These are phyloP conservation scores for Leishmania arabica DNA, from an alignment of 208 protist species.

Conservation along the genomic window DNA sequence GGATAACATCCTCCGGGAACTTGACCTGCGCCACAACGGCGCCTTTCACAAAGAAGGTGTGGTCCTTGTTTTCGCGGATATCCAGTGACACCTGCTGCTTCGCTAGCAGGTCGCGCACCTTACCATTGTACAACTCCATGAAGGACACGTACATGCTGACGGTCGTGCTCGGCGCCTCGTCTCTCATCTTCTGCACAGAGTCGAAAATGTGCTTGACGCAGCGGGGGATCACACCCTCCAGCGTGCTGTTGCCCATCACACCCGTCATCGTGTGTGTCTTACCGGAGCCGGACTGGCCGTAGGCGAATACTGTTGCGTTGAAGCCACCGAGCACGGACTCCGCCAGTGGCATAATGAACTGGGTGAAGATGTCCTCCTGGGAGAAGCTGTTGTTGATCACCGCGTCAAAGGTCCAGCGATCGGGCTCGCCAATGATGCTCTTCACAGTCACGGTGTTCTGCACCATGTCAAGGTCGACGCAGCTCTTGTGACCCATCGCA, in stretches of 20 bases:
- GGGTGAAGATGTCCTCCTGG: constrained; percentile 88
- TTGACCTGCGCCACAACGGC: constrained; percentile 77
- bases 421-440: constrained; percentile 57
- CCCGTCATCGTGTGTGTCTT: constrained; percentile 96
- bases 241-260: constrained; percentile 53
- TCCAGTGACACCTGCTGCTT: constrained; percentile 87
- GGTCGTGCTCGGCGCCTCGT: constrained; percentile 36
- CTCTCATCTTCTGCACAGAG: constrained; percentile 51
- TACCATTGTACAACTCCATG: constrained; percentile 91
- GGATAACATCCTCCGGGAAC: constrained; percentile 72
- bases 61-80: constrained; percentile 83
- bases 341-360: constrained; percentile 86
- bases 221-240: constrained; percentile 81
- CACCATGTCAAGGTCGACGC: constrained; percentile 77
- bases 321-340: constrained; percentile 89
- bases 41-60: constrained; percentile 87
- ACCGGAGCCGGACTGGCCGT: constrained; percentile 95
- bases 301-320: constrained; percentile 95
- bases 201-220: constrained; percentile 84
- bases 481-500: constrained; percentile 68
- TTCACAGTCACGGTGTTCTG: constrained; percentile 74
- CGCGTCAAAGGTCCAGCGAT: constrained; percentile 89
- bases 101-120: constrained; percentile 84
- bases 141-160: constrained; percentile 86
- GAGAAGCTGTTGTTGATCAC: constrained; percentile 91